Base-by-base conservation (phyloP, 2,329 filamentous ascomycete genomes). In the Geosmithia morbida region DNA sequence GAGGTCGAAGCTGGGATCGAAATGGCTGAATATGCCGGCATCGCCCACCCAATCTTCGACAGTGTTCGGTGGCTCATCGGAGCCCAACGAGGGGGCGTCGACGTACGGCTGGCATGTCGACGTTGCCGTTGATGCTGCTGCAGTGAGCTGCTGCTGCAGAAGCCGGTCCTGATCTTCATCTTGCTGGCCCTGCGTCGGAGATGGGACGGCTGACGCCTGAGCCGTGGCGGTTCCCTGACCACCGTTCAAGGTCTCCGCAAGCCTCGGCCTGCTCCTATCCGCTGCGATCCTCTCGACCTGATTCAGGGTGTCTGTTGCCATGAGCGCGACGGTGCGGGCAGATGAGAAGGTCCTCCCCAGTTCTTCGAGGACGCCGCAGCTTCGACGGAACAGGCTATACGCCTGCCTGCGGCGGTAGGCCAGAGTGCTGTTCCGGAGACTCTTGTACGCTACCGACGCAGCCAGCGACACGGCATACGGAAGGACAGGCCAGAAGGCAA, bases 381-480 rank as follows among this genome's bases (percentile, higher is more conserved):
- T 53, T 8, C 48, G 47, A 22, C 52, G 51, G 30, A 55, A 48
- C 43, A 55, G 41, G 43, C 44, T 17, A 44, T 52, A 44, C 41
- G 51, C 51, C 26, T 44, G 44, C 44, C 49, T 53, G 18, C 51
- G 49, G 19, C 48, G 48, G 41, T 51, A 46, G 45, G 53, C 46
- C 7, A 54, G 46, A 26, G 45, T 48, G 42, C 51, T 54, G 17
- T 54, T 54, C 11, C 54, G 51, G 3, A 56, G 51, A 30, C 49
- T 52, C 30, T 52, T 48, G 42, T 56, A 56, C 1, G 54, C 53
- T 2, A 54, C 50, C 10, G 52, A 53, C 10, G 53, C 45, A 8
- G 54, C 54, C 40, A 56, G 37, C 2, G 54, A 54, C 7, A 55
- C 48, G n/a, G 54, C 49, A 30, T 55, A 56, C 11, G 54, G 54